A percentile compares a stretch with the other conserved stretches of the same genome.
phyloP scores from a whole-genome alignment of 257 asterid genomes.

The Fraxinus pennsylvanica region DNA sequence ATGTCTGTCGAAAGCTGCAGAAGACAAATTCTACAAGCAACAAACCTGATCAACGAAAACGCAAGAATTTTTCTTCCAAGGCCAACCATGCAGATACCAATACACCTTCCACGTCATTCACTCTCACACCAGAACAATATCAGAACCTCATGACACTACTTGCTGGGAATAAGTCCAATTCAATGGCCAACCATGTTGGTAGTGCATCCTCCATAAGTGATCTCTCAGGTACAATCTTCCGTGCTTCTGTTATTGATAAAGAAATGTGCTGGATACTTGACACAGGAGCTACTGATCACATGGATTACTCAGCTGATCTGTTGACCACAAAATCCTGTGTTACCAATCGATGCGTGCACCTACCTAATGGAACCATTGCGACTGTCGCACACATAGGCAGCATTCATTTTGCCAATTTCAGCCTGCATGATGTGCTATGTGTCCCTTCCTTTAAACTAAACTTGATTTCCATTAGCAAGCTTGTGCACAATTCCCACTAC shows the following conservation, averaged over 20 bases:
- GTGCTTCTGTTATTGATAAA: too few relatives aligned
- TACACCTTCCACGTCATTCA: background rate
- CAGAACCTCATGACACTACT: background rate
- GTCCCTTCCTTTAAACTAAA: too few relatives aligned
- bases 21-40: background rate
- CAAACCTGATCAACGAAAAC: too few relatives aligned
- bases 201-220: background rate
- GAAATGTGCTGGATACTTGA: background rate
- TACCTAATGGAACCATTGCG: background rate
- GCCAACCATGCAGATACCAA: background rate
- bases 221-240: too few relatives aligned
- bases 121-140: slow-evolving; percentile 13
- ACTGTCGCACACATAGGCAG: background rate
- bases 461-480: too few relatives aligned
- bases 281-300: slow-evolving; percentile 1
- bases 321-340: background rate
- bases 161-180: background rate
- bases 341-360: background rate
- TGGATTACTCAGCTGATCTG: background rate
- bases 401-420: too few relatives aligned
- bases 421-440: too few relatives aligned
- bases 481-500: too few relatives aligned
- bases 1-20: background rate
- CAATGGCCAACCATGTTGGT: slow-evolving; percentile 9
- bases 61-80: background rate